Base-by-base conservation (phyloP, 208 protist genomes). In the Leishmania aethiopica region DNA sequence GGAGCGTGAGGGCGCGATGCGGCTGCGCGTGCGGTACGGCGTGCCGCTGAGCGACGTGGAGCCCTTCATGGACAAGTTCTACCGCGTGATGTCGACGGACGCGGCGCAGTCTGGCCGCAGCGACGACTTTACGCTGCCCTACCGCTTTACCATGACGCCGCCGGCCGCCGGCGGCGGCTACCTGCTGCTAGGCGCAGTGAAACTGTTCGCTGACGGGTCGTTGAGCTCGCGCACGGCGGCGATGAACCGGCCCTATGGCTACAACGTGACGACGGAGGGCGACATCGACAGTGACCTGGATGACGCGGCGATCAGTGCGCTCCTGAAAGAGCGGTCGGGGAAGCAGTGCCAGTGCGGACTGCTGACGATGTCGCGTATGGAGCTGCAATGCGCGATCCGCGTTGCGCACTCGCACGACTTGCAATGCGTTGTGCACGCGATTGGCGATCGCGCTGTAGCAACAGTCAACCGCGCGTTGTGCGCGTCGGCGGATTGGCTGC, bases 171-270 rank as follows among this genome's bases (percentile, higher is more conserved):
- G 84, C 7, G 85, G 85, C 40, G 84, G 85, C 53, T 92, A 87
- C 60, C 55, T 92, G 19, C n/a, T 90, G 40, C 85, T 93, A 22
- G 90, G 89, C 32, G 83, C 83, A 45, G 86, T 95, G 35, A 95
- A 95, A 78, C 80, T 90, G 22, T 92, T 95, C 70, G 77, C 78
- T 0, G 92, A 95, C 81, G 92, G 92, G 11, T 88, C 88, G n/a
- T 75, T 95, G 59, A 91, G 92, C 83, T 90, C 89, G 32, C 79
- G 78, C 1, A 95, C 92, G 13, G 92, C 90, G 11, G 86, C 86
- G 51, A 93, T 94, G 88, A 91, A 83, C 49, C 85, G 87, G 19
- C 87, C 89, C 22, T 93, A 89, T 81, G 82, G 79, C 59, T 77
- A 76, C 62, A 83, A 93, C 42, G 85, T 87, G 8, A 62, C 17